phyloP scores from a whole-genome alignment of 2,329 filamentous ascomycete genomes.

The Lasiodiplodia gonubiensis region DNA sequence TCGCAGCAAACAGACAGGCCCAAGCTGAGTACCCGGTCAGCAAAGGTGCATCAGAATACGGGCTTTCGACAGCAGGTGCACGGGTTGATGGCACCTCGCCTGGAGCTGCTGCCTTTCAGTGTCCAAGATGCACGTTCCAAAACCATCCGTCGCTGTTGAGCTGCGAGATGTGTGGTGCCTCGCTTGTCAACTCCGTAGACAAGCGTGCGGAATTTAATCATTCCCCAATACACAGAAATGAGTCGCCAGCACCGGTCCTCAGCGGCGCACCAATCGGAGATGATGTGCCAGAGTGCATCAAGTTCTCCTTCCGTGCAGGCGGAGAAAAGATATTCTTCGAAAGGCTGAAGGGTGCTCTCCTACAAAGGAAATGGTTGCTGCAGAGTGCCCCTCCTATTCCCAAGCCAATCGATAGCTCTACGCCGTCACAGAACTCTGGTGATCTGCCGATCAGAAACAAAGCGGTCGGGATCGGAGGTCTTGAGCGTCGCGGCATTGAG shows the following conservation, averaged over 20 bases:
- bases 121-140: conserved; percentile 88
- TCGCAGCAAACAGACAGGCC: conserved; percentile 66
- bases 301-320: conserved; percentile 87
- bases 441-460: conserved; percentile 51
- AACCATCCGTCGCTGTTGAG: conserved; percentile 86
- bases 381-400: conserved; percentile 89
- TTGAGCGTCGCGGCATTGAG: conserved; percentile 84
- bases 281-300: conserved; percentile 76
- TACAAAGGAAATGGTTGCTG: conserved; percentile 94
- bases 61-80: not conserved
- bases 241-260: conserved; percentile 79
- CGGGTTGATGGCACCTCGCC: not conserved
- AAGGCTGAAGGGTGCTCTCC: conserved; percentile 81
- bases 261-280: conserved; percentile 52
- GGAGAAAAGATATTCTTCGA: conserved; percentile 92
- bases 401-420: conserved; percentile 53
- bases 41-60: conserved; percentile 50
- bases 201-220: conserved; percentile 48
- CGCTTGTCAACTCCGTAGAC: conserved; percentile 63
- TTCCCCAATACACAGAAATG: conserved; percentile 57
- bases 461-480: conserved; percentile 85
- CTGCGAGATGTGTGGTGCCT: conserved; percentile 90
- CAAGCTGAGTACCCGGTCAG: conserved; percentile 36
- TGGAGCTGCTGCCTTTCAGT: conserved; percentile 48
- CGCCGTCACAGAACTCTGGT: not conserved